Base-by-base conservation (phyloP, 305 asterid genomes). In the Fraxinus angustifolia region DNA sequence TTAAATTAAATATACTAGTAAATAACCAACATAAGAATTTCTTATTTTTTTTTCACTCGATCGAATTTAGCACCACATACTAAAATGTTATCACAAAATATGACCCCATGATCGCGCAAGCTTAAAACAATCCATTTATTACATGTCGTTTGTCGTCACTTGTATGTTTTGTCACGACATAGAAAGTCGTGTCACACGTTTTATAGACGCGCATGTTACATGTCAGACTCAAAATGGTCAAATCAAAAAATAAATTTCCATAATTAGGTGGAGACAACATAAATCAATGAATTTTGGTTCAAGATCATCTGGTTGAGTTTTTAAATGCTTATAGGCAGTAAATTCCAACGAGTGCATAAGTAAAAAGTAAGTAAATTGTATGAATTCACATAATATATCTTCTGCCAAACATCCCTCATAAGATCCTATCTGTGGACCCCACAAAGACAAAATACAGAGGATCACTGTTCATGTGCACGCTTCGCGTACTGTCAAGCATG, bases 401-500 rank as follows among this genome's bases (percentile, higher is more conserved):
- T 48, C n/a, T 48, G 17, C 58, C 6, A 48, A 48, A 14, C 19
- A 48, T 4, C 50, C 16, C 50, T 42, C 50, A 2, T 14, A 3
- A 14, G 34, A 23, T 23, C 72, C 72, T 19, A 30, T 67, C 38
- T 3, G 30, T 78, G 65, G 68, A 36, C 48, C 50, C 34, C 34
- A 10, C 82, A 48, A 36, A 56, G 71, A 35, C 75, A 89, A 75
- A 87, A 88, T 79, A 80, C 86, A 82, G 45, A 35, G 45, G 71
- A 73, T 84, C 85, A 90, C 93, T 91, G 80, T 91, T 91, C 72
- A 86, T 83, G 85, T 84, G 93, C 96, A 90, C 93, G 94, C 94
- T 82, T 87, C 89, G 78, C 89, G 91, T 81, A 86, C 85, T 87
- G 90, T 83, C 88, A 86, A 75, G 82, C 86, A 87, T 87, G 86